Percentiles rank a stretch among this genome's conserved stretches.
These are phyloP conservation scores for Diplodia seriata DNA, from an alignment of 2,329 filamentous ascomycete genomes.

Conservation along the genomic window DNA sequence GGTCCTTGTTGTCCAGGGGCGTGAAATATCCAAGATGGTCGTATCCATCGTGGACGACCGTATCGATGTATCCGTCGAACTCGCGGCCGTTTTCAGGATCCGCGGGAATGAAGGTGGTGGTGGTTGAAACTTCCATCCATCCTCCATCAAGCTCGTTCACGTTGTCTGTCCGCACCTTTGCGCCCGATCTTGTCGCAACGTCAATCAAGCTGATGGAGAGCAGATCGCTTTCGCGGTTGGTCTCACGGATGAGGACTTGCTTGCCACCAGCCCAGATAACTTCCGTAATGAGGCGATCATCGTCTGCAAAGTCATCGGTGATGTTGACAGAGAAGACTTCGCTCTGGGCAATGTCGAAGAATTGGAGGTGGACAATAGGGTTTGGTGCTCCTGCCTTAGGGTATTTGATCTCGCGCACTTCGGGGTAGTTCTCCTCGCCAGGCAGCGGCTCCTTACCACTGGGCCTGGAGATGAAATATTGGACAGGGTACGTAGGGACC, in stretches of 20 bases:
- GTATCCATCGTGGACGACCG: conserved; percentile 81
- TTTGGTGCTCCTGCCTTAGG: conserved; percentile 95
- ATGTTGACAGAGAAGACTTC: conserved; percentile 83
- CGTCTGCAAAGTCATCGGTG: conserved; percentile 76
- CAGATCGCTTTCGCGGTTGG: conserved; percentile 92
- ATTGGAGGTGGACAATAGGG: conserved; percentile 83
- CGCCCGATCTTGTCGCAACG: conserved; percentile 73
- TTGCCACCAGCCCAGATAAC: conserved; percentile 84
- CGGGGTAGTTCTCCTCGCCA: conserved; percentile 87
- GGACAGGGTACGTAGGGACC: conserved; percentile 89
- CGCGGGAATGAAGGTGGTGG: conserved; percentile 84
- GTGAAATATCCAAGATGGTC: conserved; percentile 95
- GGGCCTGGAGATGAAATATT: conserved; percentile 90
- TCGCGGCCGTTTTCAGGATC: conserved; percentile 76
- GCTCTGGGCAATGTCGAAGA: conserved; percentile 81
- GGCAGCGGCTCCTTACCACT: conserved; percentile 71
- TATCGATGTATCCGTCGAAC: conserved; percentile 92
- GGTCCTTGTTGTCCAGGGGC: conserved; percentile 81
- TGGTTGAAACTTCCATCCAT: conserved; percentile 94
- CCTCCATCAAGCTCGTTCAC: conserved; percentile 88
- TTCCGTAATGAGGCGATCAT: conserved; percentile 89
- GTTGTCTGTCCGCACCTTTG: conserved; percentile 79
- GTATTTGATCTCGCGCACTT: conserved; percentile 92
- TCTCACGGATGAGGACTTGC: conserved; percentile 86
- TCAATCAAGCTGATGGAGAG: conserved; percentile 88